A percentile compares a stretch with the other conserved stretches of the same genome.
Evolutionary conservation across 768 basidiomycete species (phyloP).

Genomic region (Suillus variegatus): DNA sequence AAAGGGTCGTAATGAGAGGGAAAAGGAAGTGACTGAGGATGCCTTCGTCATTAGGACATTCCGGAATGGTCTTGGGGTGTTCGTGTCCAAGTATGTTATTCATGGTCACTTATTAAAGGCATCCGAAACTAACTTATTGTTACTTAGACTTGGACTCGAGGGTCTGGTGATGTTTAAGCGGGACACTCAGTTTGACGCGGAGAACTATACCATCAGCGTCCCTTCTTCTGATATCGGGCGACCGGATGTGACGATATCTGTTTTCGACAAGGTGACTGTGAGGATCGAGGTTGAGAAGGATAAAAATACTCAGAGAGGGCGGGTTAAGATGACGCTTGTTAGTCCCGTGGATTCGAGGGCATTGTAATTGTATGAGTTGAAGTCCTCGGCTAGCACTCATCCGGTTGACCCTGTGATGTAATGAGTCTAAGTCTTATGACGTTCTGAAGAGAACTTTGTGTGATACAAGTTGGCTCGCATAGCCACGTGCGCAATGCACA

Average conservation of each 20-base stretch:
- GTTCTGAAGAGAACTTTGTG: too few species aligned
- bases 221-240: constrained; percentile 38
- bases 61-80: constrained; percentile 94
- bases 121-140: not conserved
- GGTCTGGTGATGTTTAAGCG: constrained; percentile 94
- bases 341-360: constrained; percentile 59
- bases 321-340: constrained; percentile 81
- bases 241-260: constrained; percentile 63
- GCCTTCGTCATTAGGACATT: constrained; percentile 95
- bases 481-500: too few species aligned
- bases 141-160: constrained; percentile 84
- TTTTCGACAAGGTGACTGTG: constrained; percentile 95
- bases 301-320: constrained; percentile 86
- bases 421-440: too few species aligned
- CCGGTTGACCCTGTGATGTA: too few species aligned
- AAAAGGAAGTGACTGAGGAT: constrained; percentile 62
- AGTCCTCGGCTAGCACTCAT: not conserved
- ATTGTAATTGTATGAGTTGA: constrained; percentile 31
- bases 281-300: constrained; percentile 93
- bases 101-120: not conserved
- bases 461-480: too few species aligned
- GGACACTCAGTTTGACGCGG: constrained; percentile 86
- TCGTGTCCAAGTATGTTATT: constrained; percentile 81
- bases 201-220: constrained; percentile 82
- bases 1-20: constrained; percentile 60